Evolutionary conservation across 805 yeast genomes (phyloP), one percentile per base, ranked within the genome.

Genomic region (Schwanniomyces vanrijiae): DNA sequence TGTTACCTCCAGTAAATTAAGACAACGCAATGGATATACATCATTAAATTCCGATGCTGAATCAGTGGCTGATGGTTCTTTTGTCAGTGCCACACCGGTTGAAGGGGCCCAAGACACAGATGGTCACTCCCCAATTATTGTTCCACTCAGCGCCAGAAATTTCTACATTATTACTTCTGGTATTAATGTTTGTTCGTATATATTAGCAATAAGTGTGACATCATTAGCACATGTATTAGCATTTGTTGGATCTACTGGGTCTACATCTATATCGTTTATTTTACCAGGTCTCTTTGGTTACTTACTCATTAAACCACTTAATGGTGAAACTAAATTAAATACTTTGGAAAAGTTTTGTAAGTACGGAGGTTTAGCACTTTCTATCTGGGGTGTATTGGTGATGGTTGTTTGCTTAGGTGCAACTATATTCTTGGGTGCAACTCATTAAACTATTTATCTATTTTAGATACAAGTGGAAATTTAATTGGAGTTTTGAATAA

Each of bases 241-340:
- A 1, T 68, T 87, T 44, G 90, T 87, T 8, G 95, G 95, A 3
- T 86, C 91, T 4, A 87, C 94, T 0, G 95, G 95, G 0, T 87
- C 91, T 4, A 88, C 91, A 0, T 73, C 89, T 21, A 87, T 87
- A 43, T 82, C 90, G 20, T 87, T 86, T 62, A 85, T 86, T 8
- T 70, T 87, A 37, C 95, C 95, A 0, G 94, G 95, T 0, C 68
- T 83, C 47, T 87, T 86, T 62, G 92, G 92, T 0, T 86, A 68
- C 60, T 77, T 82, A 60, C 62, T 81, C 46, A 73, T 81, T n/a
- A 74, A 61, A 44, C 72, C 74, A 5, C 44, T 65, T 16, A 53
- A 55, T 40, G 69, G 66, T 1, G 58, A 61, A 10, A 54, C 51
- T n/a, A 49, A 51, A 29, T 59, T 66, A 41, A 63, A 59, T 18